A percentile compares a stretch with the other conserved stretches of the same genome.
Conservation (phyloP, 164 flowering plant genomes). For the Magnolia kwangsiensis region DNA sequence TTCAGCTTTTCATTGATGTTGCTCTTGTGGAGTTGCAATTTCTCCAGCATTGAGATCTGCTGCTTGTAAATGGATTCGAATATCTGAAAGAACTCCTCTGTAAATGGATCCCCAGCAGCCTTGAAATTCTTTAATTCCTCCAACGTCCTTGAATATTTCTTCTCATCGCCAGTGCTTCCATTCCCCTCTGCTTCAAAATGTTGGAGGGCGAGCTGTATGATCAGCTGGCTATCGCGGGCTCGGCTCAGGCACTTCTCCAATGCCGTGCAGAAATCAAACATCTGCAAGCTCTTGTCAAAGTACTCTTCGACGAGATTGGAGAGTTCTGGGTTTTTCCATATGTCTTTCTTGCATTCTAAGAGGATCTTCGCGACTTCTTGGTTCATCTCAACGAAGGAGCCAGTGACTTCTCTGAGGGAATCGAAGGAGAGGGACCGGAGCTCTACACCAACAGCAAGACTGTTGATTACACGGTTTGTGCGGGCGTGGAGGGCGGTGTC, state of each 20-base stretch:
- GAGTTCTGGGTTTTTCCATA: slow-evolving; percentile 63
- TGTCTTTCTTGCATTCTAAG: slow-evolving; percentile 51
- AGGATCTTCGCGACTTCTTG: slow-evolving; percentile 65
- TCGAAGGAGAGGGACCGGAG: slow-evolving; percentile 58
- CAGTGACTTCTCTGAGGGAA: slow-evolving; percentile 59
- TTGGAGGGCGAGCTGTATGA: slow-evolving; percentile 55
- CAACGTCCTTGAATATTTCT: slow-evolving; percentile 36
- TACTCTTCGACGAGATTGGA: slow-evolving; percentile 69
- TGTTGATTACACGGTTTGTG: slow-evolving; percentile 48
- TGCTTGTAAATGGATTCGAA: slow-evolving; percentile 48
- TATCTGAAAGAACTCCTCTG: slow-evolving; percentile 50
- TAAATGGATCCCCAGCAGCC: slow-evolving; percentile 62
- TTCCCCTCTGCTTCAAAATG: slow-evolving; percentile 44
- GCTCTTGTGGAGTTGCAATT: slow-evolving; percentile 42
- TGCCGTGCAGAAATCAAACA: slow-evolving; percentile 65
- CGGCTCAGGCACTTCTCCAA: slow-evolving; percentile 61
- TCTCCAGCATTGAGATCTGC: slow-evolving; percentile 57
- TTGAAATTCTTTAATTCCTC: slow-evolving; percentile 57
- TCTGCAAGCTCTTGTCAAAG: slow-evolving; percentile 63
- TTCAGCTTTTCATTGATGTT: slow-evolving; percentile 68
- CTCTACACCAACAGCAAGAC: slow-evolving; percentile 47
- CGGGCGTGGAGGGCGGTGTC: slow-evolving; percentile 48
- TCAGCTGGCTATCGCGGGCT: slow-evolving; percentile 56
- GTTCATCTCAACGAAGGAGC: slow-evolving; percentile 61
- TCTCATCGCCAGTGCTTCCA: slow-evolving; percentile 13